Evolutionary conservation across 768 basidiomycete species (phyloP).

Genomic region (Amanita pallidorosea): DNA sequence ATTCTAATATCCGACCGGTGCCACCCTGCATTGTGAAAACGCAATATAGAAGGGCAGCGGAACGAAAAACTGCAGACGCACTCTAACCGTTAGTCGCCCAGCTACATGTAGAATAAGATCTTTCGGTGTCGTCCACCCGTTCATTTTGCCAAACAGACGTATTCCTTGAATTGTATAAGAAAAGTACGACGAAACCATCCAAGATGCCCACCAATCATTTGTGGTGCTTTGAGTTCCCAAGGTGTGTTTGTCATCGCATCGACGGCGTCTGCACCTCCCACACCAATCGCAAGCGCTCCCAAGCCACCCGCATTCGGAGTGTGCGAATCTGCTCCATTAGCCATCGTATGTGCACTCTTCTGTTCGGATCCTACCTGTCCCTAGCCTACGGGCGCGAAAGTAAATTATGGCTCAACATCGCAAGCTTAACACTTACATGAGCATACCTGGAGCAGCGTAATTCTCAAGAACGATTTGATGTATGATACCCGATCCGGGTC

Average conservation of each 20-base stretch:
- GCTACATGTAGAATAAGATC: constrained; percentile 93
- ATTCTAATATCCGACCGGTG: constrained; percentile 92
- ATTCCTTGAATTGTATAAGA: constrained; percentile 41
- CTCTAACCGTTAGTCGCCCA: constrained; percentile 87
- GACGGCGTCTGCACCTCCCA: constrained; percentile 98
- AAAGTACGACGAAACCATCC: not conserved
- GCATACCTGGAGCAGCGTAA: constrained; percentile 90
- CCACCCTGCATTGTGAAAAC: constrained; percentile 56
- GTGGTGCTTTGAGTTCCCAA: constrained; percentile 93
- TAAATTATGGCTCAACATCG: not conserved
- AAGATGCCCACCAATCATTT: constrained; percentile 50
- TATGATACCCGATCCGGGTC: constrained; percentile 91
- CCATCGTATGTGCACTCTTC: not conserved
- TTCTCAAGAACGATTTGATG: constrained; percentile 98
- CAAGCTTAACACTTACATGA: constrained; percentile 47
- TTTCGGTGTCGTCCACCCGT: constrained; percentile 91
- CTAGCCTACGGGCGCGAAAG: constrained; percentile 41
- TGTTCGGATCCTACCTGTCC: constrained; percentile 44
- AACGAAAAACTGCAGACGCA: constrained; percentile 24
- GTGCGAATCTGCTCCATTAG: constrained; percentile 61
- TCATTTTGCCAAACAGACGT: constrained; percentile 78
- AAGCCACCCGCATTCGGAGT: constrained; percentile 98
- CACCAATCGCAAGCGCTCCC: constrained; percentile 93
- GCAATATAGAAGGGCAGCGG: not conserved
- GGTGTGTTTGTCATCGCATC: constrained; percentile 98